A percentile compares a stretch with the other conserved stretches of the same genome.
These are phyloP conservation scores for Rhynchospora breviuscula DNA, from an alignment of 176 grass and related monocot species.

Conservation along the genomic window DNA sequence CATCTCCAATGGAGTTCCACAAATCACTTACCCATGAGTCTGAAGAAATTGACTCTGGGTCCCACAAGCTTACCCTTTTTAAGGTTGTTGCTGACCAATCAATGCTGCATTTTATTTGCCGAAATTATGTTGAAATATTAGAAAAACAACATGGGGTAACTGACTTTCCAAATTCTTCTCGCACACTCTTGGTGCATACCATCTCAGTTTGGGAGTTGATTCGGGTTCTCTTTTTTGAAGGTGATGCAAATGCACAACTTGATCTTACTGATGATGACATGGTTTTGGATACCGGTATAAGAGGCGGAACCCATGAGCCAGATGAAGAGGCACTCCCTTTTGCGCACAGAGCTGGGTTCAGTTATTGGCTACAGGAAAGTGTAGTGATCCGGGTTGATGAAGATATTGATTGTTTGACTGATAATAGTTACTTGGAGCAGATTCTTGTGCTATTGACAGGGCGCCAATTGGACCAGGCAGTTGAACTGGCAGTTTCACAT, in stretches of 20 bases:
- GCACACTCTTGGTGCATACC: slow-evolving; percentile 75
- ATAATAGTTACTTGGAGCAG: slow-evolving; percentile 67
- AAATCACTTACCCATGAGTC: slow-evolving; percentile 51
- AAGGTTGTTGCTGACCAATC: slow-evolving; percentile 61
- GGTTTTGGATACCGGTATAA: slow-evolving; percentile 60
- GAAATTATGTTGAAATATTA: slow-evolving; percentile 70
- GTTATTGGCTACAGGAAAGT: slow-evolving; percentile 83
- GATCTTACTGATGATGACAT: slow-evolving; percentile 66
- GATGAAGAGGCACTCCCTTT: slow-evolving; percentile 75
- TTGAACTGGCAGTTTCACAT: slow-evolving; percentile 71
- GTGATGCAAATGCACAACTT: slow-evolving; percentile 29
- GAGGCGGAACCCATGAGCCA: slow-evolving; percentile 49
- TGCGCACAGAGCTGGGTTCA: slow-evolving; percentile 79
- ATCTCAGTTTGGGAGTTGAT: slow-evolving; percentile 83
- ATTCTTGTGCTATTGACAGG: slow-evolving; percentile 82
- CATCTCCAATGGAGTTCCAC: slow-evolving; percentile 59
- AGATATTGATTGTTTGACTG: slow-evolving; percentile 61
- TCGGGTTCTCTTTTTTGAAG: slow-evolving; percentile 73
- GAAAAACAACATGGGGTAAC: slow-evolving; percentile 62
- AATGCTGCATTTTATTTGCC: slow-evolving; percentile 68
- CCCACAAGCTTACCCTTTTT: slow-evolving; percentile 59
- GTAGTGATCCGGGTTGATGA: slow-evolving; percentile 80
- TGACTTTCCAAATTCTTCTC: slow-evolving; percentile 55
- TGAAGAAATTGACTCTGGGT: slow-evolving; percentile 38
- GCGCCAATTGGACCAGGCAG: slow-evolving; percentile 69